Evolutionary conservation across 192 early-diverging fungal species (phyloP), one percentile per base, ranked within the genome.

Genomic region (Coemansia sp.): DNA sequence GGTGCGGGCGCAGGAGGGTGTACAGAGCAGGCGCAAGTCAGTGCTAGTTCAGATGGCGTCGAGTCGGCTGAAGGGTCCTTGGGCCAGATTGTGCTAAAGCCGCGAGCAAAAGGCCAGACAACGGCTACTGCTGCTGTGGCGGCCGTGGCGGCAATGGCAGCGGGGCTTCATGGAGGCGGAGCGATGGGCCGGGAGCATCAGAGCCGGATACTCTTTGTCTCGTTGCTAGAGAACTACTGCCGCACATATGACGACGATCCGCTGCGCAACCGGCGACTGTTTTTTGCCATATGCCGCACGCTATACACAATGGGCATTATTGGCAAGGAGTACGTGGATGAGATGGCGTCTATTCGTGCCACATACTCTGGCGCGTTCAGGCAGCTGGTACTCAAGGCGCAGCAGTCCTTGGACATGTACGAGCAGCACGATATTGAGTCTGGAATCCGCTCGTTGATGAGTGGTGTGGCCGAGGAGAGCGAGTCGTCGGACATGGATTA

Each of bases 221-320:
- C 90, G 17, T 67, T 97, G 17, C 78, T 97, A 2, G 95, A 97
- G 51, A 90, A 90, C 60, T 97, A 93, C 77, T 93, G 91, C 60
- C 67, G 82, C 27, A 67, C 92, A 17, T 95, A 96, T 69, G 92
- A 91, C 64, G 84, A 92, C 41, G 82, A 83, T 32, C 89, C 90
- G 2, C 83, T 93, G 62, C 82, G 85, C 37, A 95, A 93, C 61
- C 87, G 86, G 18, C 73, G 82, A 32, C 72, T 95, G 14, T 97
- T 97, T 53, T 91, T 88, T 54, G 72, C 89, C 11, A 87, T 97
- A 26, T 95, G 95, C 60, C 85, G 88, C 40, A 93, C 89, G 6
- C 75, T 97, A 10, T 85, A 80, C 27, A 76, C 81, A 41, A 88
- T 95, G 88, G 94, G 94, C 8, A 83, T 90, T 17, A 84, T 90